A percentile compares a stretch with the other conserved stretches of the same genome.
phyloP scores from a whole-genome alignment of 2,329 filamentous ascomycete genomes.

The Geoglossum cookeanum region DNA sequence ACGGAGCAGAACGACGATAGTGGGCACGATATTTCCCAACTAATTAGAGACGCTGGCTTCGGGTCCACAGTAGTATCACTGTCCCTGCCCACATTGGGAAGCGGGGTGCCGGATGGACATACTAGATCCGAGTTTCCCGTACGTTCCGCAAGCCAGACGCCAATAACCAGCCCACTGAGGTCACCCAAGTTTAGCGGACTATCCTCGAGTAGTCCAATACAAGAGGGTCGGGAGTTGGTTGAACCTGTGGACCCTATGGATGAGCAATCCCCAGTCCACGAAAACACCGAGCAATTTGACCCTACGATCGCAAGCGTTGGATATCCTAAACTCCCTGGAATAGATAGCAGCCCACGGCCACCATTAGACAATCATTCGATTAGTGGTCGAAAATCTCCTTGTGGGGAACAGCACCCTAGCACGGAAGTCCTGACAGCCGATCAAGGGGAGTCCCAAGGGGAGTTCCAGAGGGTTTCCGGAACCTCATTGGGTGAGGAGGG shows the following conservation, averaged over 20 bases:
- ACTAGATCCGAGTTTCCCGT: constrained; percentile 14
- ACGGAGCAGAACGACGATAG: constrained; percentile 18
- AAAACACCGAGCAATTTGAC: neutral
- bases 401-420: neutral
- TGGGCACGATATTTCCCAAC: constrained; percentile 22
- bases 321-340: neutral
- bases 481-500: neutral
- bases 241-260: neutral
- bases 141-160: constrained; percentile 3
- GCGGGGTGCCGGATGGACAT: constrained; percentile 14
- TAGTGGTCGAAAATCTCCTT: neutral
- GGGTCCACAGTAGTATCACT: constrained; percentile 26
- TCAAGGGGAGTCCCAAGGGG: neutral
- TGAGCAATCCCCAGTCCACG: neutral
- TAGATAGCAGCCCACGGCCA: neutral
- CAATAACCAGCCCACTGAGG: neutral
- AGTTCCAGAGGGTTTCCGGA: neutral
- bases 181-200: constrained; percentile 18
- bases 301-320: neutral
- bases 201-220: constrained; percentile 15
- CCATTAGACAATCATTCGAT: neutral
- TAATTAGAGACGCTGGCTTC: constrained; percentile 31
- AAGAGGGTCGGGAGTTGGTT: neutral
- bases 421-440: neutral
- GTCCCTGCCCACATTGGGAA: constrained; percentile 8